Conservation (phyloP, 306 rosid species). For the Quercus alba region DNA sequence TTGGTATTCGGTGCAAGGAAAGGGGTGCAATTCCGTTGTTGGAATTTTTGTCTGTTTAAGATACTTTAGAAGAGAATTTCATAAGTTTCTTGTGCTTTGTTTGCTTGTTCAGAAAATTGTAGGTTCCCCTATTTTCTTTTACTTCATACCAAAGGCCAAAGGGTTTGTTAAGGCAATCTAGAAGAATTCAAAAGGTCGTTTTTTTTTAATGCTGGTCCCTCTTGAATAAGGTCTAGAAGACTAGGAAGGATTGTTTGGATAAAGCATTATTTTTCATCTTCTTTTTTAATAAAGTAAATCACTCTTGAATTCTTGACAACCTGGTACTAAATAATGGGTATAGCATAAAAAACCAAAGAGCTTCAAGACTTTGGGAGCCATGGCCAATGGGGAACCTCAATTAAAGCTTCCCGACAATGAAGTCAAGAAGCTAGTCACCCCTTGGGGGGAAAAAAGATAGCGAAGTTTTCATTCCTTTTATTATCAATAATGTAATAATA, state of each 20-base stretch:
- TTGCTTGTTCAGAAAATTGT: background rate
- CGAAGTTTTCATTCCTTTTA: too few relatives aligned
- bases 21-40: background rate
- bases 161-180: background rate
- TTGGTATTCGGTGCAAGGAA: constrained; percentile 23
- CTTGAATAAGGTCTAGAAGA: background rate
- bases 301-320: background rate
- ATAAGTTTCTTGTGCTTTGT: background rate
- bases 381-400: background rate
- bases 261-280: background rate
- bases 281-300: background rate
- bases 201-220: background rate
- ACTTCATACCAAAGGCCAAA: background rate
- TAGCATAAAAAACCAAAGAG: background rate
- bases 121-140: background rate
- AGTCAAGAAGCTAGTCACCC: too few relatives aligned
- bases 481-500: too few relatives aligned
- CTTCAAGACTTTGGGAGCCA: background rate
- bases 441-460: too few relatives aligned
- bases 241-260: background rate
- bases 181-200: background rate
- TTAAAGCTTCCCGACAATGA: background rate
- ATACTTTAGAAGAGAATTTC: background rate
- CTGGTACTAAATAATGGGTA: background rate
- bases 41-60: constrained; percentile 9